Percentiles rank a stretch among this genome's conserved stretches.
Evolutionary conservation across 129 eudicot species (phyloP).

Genomic region (Helianthus annuus): DNA sequence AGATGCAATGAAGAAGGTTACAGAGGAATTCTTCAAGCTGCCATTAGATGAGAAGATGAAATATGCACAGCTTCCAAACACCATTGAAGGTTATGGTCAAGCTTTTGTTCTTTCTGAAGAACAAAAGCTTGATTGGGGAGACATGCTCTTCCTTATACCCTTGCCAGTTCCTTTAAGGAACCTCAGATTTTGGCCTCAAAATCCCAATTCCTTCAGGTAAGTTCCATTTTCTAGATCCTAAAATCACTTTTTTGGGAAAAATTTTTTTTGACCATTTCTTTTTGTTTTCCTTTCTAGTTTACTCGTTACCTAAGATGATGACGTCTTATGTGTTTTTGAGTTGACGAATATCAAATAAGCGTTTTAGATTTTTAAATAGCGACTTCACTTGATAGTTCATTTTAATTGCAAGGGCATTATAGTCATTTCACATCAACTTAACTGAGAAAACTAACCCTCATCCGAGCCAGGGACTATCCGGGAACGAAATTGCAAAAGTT

Average conservation of each 20-base stretch:
- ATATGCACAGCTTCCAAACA: constrained; percentile 37
- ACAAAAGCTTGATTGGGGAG: constrained; percentile 65
- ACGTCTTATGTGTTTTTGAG: no score
- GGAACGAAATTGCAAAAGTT: no score
- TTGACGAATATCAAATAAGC: no score
- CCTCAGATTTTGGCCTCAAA: constrained; percentile 50
- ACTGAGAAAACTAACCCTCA: no score
- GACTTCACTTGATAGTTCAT: no score
- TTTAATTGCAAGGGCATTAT: no score
- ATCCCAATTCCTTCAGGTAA: constrained; percentile 48
- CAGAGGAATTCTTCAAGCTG: constrained; percentile 45
- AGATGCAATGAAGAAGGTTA: constrained; percentile 49
- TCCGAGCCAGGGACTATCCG: no score
- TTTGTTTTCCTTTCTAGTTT: no score
- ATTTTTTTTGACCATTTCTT: no score
- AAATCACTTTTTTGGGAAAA: background rate
- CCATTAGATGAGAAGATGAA: constrained; percentile 59
- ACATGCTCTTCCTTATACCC: constrained; percentile 43
- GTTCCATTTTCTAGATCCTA: background rate
- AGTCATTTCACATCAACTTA: no score
- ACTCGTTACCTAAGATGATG: no score
- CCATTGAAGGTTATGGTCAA: constrained; percentile 59
- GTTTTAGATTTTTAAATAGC: no score
- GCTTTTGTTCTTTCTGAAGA: constrained; percentile 55
- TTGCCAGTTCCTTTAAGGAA: constrained; percentile 37